Percentiles rank a stretch among this genome's conserved stretches.
Evolutionary conservation across 2,329 filamentous ascomycete species (phyloP).

Genomic region (Zymoseptoria tritici): DNA sequence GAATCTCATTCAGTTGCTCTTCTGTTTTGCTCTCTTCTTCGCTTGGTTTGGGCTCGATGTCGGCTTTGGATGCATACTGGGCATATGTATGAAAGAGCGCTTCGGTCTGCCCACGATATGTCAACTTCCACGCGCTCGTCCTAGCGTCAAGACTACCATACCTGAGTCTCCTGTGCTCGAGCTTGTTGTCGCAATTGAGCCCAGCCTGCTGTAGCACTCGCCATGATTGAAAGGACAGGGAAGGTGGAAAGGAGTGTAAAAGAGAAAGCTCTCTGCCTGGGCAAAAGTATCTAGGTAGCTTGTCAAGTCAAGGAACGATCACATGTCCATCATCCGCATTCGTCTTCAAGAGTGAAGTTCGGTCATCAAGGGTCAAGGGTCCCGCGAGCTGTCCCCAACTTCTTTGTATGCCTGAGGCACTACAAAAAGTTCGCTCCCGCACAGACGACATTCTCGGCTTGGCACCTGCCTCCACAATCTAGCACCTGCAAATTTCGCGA

Average conservation of each 20-base stretch:
- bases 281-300: not conserved
- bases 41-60: conserved; percentile 73
- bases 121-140: conserved; percentile 10
- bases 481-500: not conserved
- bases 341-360: not conserved
- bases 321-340: not conserved
- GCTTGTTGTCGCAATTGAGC: conserved; percentile 90
- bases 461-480: not conserved
- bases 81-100: conserved; percentile 77
- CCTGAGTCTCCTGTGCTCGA: conserved; percentile 81
- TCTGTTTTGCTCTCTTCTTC: conserved; percentile 78
- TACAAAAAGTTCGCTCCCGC: not conserved
- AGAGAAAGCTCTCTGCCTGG: not conserved
- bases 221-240: conserved; percentile 29
- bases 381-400: not conserved
- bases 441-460: not conserved
- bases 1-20: conserved; percentile 70
- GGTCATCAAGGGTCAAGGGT: not conserved
- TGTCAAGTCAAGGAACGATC: not conserved
- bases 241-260: not conserved
- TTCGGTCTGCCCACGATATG: conserved; percentile 60
- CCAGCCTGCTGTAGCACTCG: conserved; percentile 56
- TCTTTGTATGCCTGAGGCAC: not conserved
- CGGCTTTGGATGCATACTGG: conserved; percentile 74
- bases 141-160: conserved; percentile 32